A percentile compares a stretch with the other conserved stretches of the same genome.
phyloP scores from a whole-genome alignment of 805 yeast species.

The Starmerella apicola region DNA sequence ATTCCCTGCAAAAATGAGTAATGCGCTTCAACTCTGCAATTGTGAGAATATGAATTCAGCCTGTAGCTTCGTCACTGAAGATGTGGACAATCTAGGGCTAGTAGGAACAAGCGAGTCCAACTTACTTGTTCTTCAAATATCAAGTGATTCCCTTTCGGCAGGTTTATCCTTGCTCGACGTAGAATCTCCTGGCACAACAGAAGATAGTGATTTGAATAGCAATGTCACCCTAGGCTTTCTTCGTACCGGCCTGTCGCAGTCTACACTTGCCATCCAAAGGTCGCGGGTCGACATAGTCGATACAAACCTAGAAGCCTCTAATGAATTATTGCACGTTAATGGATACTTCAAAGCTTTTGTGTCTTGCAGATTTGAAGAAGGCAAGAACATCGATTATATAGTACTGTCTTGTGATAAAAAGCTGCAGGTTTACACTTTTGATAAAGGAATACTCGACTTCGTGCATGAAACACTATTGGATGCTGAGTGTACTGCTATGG shows the following conservation, averaged over 20 bases:
- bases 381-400: constrained; percentile 11
- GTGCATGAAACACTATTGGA: constrained; percentile 52
- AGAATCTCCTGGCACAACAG: too few species aligned
- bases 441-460: constrained; percentile 28
- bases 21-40: constrained; percentile 25
- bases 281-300: too few species aligned
- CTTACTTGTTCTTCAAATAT: constrained; percentile 36
- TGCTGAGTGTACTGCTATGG: constrained; percentile 30
- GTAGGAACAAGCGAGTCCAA: constrained; percentile 46
- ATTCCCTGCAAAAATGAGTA: background rate
- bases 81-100: constrained; percentile 42
- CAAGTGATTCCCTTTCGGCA: too few species aligned
- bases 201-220: too few species aligned
- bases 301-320: too few species aligned
- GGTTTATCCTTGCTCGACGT: too few species aligned
- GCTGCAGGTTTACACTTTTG: constrained; percentile 1
- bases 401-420: constrained; percentile 4
- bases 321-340: too few species aligned
- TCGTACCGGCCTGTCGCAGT: too few species aligned
- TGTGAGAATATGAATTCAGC: constrained; percentile 31
- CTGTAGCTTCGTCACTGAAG: constrained; percentile 49
- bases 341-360: background rate
- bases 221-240: too few species aligned
- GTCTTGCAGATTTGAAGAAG: constrained; percentile 3
- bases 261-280: too few species aligned